A percentile compares a stretch with the other conserved stretches of the same genome.
These are phyloP conservation scores for Phytophthora citricola DNA, from an alignment of 352 stramenopile genomes.

Conservation along the genomic window DNA sequence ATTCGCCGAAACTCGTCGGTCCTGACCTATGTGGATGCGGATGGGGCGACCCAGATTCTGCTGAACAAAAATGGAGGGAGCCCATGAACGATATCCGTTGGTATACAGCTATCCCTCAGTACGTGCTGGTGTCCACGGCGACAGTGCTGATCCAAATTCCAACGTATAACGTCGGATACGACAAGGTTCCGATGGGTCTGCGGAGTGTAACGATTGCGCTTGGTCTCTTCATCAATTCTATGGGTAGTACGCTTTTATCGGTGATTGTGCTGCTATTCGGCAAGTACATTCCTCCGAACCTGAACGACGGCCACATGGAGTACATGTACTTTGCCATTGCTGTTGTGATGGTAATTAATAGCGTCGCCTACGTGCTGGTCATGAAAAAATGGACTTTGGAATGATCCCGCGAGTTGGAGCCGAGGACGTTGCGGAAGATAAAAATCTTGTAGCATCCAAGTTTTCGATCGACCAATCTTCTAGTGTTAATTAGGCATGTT, in stretches of 20 bases:
- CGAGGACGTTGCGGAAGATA: neutral
- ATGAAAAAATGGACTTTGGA: constrained; percentile 40
- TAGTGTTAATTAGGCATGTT: too few relatives aligned
- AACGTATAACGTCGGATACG: constrained; percentile 18
- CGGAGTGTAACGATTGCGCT: constrained; percentile 14
- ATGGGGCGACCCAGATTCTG: constrained; percentile 9
- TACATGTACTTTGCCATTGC: constrained; percentile 42
- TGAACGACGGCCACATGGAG: constrained; percentile 67
- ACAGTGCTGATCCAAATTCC: constrained; percentile 23
- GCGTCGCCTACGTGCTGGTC: constrained; percentile 38
- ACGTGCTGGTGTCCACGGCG: constrained; percentile 12
- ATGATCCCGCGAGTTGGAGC: constrained; percentile 24
- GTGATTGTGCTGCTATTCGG: constrained; percentile 20
- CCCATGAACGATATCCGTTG: constrained; percentile 23
- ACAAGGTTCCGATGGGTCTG: constrained; percentile 21
- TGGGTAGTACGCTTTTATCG: constrained; percentile 17
- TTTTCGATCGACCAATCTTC: too few relatives aligned
- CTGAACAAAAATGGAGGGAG: constrained; percentile 21
- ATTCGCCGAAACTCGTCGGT: constrained; percentile 33
- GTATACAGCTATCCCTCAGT: constrained; percentile 22
- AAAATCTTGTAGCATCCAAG: neutral
- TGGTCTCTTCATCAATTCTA: constrained; percentile 25
- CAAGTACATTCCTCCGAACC: constrained; percentile 28
- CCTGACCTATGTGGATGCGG: constrained; percentile 25
- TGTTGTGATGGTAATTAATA: constrained; percentile 36